phyloP scores from a whole-genome alignment of 768 basidiomycete genomes.

The Kondoa malvinella region DNA sequence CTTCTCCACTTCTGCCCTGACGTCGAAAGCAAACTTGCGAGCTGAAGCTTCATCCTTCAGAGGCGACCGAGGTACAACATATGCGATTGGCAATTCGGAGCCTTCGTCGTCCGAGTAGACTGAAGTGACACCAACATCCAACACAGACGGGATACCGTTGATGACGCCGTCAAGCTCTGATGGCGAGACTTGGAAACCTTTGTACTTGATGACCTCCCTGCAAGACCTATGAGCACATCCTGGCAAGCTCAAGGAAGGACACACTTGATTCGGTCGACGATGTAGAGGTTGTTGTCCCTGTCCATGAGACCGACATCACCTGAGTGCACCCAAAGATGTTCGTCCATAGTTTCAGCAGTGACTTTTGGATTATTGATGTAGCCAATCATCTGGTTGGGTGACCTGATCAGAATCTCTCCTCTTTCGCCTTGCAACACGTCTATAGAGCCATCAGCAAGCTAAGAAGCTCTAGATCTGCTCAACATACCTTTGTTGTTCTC shows the following conservation, averaged over 20 bases:
- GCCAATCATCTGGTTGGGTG: slow-evolving; percentile 20
- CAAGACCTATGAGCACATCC: not conserved
- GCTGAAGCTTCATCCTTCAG: slow-evolving; percentile 15
- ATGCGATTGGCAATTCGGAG: slow-evolving; percentile 27
- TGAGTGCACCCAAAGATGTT: slow-evolving; percentile 26
- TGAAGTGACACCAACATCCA: slow-evolving; percentile 26
- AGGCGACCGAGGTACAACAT: slow-evolving; percentile 26
- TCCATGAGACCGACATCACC: slow-evolving; percentile 28
- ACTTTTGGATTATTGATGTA: slow-evolving; percentile 27
- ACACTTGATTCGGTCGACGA: slow-evolving; percentile 18
- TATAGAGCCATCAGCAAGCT: not conserved
- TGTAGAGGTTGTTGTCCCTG: slow-evolving; percentile 18
- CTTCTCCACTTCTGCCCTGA: slow-evolving; percentile 21
- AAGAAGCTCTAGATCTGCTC: not conserved
- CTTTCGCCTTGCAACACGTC: slow-evolving; percentile 10
- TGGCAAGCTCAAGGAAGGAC: not conserved
- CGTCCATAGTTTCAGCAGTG: slow-evolving; percentile 21
- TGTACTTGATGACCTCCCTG: slow-evolving; percentile 28
- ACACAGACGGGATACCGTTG: slow-evolving; percentile 21
- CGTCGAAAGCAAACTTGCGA: slow-evolving; percentile 15
- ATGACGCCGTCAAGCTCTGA: slow-evolving; percentile 27
- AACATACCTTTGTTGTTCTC: slow-evolving; percentile 17
- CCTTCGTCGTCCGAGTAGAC: slow-evolving; percentile 26
- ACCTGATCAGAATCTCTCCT: slow-evolving; percentile 26
- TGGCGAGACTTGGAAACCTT: slow-evolving; percentile 29